Percentiles rank a stretch among this genome's conserved stretches.
Conservation (phyloP, 2,329 filamentous ascomycete species). For the Cryoendolithus antarcticus region DNA sequence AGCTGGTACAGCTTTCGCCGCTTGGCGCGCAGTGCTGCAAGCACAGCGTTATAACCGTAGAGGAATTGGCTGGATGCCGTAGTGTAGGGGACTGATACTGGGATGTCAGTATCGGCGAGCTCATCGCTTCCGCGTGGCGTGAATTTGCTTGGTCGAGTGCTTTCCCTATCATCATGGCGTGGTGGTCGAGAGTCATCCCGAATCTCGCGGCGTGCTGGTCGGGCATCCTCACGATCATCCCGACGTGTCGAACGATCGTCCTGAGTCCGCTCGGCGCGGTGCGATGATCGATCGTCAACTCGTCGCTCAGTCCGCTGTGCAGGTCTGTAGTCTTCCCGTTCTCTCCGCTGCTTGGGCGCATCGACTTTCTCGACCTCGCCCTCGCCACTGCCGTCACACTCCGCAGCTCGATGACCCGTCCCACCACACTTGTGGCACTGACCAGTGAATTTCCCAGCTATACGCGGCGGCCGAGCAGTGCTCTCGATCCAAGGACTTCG, state of each 20-base stretch:
- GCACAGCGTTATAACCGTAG: conserved; percentile 71
- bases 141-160: too few species aligned
- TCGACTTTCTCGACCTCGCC: too few species aligned
- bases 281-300: too few species aligned
- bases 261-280: not conserved
- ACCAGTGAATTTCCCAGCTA: too few species aligned
- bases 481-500: too few species aligned
- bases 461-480: too few species aligned
- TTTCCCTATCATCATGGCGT: not conserved
- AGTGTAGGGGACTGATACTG: conserved; percentile 50
- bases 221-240: not conserved
- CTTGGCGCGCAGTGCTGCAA: conserved; percentile 59
- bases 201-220: not conserved
- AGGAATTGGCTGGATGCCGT: conserved; percentile 85
- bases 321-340: too few species aligned
- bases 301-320: too few species aligned
- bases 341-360: too few species aligned
- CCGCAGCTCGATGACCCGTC: too few species aligned
- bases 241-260: not conserved
- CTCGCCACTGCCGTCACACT: too few species aligned
- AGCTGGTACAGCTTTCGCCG: conserved; percentile 70
- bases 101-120: conserved; percentile 19
- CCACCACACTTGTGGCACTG: too few species aligned
- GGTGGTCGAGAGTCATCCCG: not conserved
- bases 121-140: not conserved